Percentiles rank a stretch among this genome's conserved stretches.
phyloP scores from a whole-genome alignment of 2,329 filamentous ascomycete species.

The Botrytis elliptica region DNA sequence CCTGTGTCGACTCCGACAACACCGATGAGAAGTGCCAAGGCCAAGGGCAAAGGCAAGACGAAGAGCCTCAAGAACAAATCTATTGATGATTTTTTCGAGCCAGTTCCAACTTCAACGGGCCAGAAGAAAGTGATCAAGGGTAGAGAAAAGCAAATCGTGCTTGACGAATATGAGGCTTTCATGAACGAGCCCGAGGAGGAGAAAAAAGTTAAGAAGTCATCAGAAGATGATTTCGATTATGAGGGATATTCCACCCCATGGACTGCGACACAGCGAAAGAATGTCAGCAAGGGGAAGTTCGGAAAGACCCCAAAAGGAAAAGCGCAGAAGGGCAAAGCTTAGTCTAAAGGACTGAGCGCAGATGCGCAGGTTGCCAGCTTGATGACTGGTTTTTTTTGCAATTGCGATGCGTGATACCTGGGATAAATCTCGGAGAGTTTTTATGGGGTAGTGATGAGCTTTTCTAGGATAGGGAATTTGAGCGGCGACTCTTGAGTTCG shows the following conservation, averaged over 20 bases:
- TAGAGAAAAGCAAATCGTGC: not conserved
- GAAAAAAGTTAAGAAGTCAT: rapidly evolving
- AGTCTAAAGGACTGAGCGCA: not conserved
- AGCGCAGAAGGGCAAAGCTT: not conserved
- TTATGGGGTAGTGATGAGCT: not conserved
- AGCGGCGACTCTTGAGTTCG: rapidly evolving
- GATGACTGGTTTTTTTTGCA: not conserved
- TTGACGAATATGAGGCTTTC: not conserved
- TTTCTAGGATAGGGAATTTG: not conserved
- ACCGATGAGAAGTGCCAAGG: not conserved
- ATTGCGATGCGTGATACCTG: not conserved
- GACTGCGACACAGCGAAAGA: not conserved
- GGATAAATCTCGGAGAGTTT: not conserved
- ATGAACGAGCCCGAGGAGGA: not conserved
- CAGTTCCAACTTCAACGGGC: rapidly evolving
- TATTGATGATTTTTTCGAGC: not conserved
- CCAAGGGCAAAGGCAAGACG: not conserved
- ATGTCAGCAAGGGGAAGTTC: not conserved
- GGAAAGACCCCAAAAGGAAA: rapidly evolving
- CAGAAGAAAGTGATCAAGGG: not conserved
- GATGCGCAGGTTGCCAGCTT: not conserved
- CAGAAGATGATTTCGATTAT: not conserved
- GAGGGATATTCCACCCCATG: not conserved
- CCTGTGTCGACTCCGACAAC: not conserved
- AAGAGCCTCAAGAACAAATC: rapidly evolving